Conservation (phyloP, 2,329 filamentous ascomycete species). For the Talaromyces sp. region DNA sequence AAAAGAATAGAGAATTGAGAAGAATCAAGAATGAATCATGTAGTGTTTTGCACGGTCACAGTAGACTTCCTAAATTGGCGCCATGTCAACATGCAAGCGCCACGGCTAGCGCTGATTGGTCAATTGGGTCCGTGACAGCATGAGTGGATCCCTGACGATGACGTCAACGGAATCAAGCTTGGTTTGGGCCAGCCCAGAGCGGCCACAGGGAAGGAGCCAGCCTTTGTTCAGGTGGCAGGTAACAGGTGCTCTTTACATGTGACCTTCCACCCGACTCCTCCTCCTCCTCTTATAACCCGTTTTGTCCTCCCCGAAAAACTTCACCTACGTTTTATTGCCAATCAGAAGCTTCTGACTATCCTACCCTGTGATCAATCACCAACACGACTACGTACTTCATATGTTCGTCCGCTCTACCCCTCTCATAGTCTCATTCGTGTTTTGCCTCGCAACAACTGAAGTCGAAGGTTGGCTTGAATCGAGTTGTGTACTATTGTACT, state of each 20-base stretch:
- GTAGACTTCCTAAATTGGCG: neutral
- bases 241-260: neutral
- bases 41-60: neutral
- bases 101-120: slow-evolving; percentile 1
- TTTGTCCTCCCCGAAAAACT: neutral
- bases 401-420: neutral
- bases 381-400: neutral
- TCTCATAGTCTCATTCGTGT: neutral
- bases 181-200: neutral
- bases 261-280: neutral
- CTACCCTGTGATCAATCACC: neutral
- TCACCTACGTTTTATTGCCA: neutral
- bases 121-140: neutral
- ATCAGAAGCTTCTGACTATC: neutral
- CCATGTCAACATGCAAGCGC: neutral
- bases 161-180: slow-evolving; percentile 9
- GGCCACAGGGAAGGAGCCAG: neutral
- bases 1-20: neutral
- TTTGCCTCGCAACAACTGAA: neutral
- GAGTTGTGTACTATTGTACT: neutral
- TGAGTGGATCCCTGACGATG: neutral
- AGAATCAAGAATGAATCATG: neutral
- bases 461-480: neutral
- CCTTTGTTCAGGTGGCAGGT: too few relatives aligned
- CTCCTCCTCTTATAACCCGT: neutral